These are phyloP conservation scores for Moniliella sp. DNA, from an alignment of 1,284 basidiomycete species.

Conservation along the genomic window DNA sequence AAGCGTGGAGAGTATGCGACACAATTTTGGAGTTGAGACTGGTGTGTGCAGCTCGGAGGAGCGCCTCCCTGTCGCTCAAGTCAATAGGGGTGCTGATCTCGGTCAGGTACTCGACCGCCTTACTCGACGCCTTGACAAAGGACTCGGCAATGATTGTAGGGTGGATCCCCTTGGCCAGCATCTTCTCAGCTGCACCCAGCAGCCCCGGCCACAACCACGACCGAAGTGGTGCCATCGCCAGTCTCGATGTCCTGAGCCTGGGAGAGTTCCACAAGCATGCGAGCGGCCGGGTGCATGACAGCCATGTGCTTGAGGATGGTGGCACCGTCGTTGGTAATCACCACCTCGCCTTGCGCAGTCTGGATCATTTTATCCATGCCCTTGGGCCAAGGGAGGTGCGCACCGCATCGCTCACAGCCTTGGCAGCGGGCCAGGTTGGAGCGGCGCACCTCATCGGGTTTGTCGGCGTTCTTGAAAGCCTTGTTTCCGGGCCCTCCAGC, in stretches of 20 bases:
- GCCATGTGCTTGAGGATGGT: conserved; percentile 94
- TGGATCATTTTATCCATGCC: conserved; percentile 99
- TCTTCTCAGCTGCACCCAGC: conserved; percentile 82
- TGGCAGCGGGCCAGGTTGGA: conserved; percentile 25
- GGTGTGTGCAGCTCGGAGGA: conserved; percentile 79
- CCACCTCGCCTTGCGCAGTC: conserved; percentile 82
- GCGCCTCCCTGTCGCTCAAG: conserved; percentile 61
- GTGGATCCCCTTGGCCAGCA: conserved; percentile 81
- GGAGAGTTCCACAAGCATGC: conserved; percentile 88
- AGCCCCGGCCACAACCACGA: conserved; percentile 89
- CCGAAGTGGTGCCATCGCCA: conserved; percentile 94
- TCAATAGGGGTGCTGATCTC: conserved; percentile 84
- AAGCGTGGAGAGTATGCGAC: too few relatives aligned
- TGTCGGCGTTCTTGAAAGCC: conserved; percentile 34
- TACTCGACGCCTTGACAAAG: conserved; percentile 72
- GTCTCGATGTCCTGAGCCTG: conserved; percentile 96
- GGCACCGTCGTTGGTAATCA: conserved; percentile 96
- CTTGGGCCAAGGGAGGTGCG: too few relatives aligned
- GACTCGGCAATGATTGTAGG: conserved; percentile 91
- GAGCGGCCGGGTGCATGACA: conserved; percentile 87
- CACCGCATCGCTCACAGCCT: too few relatives aligned
- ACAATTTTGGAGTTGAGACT: conserved; percentile 91
- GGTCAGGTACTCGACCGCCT: conserved; percentile 78
- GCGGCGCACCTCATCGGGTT: conserved; percentile 33
- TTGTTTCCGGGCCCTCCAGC: conserved; percentile 2